Conservation (phyloP, 768 basidiomycete species). For the Cyclocybe cylindracea region DNA sequence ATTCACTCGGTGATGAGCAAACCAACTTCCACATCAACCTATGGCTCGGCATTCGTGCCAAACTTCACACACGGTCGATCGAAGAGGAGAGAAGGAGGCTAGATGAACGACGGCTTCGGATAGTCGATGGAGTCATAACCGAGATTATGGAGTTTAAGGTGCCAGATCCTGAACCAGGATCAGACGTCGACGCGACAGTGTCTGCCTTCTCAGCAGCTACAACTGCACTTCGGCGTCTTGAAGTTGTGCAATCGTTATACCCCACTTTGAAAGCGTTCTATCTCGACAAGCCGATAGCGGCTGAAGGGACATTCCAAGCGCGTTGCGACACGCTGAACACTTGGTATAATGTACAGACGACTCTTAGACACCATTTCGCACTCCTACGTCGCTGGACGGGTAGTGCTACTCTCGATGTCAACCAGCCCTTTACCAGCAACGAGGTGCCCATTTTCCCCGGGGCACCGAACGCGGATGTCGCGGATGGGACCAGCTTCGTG, state of each 20-base stretch:
- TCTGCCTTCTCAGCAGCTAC: constrained; percentile 64
- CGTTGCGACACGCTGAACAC: constrained; percentile 88
- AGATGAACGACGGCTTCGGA: constrained; percentile 80
- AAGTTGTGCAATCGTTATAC: constrained; percentile 85
- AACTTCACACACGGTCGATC: constrained; percentile 74
- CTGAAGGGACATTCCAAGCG: constrained; percentile 67
- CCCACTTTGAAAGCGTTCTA: constrained; percentile 81
- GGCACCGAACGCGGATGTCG: constrained; percentile 39
- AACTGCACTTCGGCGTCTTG: constrained; percentile 70
- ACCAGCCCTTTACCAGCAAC: constrained; percentile 69
- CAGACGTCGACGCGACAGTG: constrained; percentile 34
- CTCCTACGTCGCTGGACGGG: constrained; percentile 93
- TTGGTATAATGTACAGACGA: constrained; percentile 86
- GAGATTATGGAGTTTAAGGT: constrained; percentile 82
- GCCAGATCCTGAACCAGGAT: constrained; percentile 31
- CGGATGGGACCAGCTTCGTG: constrained; percentile 84
- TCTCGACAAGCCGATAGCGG: constrained; percentile 72
- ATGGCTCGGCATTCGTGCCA: constrained; percentile 92
- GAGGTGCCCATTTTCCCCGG: constrained; percentile 47
- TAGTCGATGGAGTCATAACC: constrained; percentile 80
- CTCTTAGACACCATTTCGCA: constrained; percentile 80
- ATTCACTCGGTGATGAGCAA: constrained; percentile 69
- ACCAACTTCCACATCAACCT: constrained; percentile 67
- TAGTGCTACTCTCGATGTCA: constrained; percentile 87
- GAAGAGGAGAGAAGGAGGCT: constrained; percentile 81